phyloP scores from a whole-genome alignment of 2,329 filamentous ascomycete genomes.

The Pyricularia grisea region DNA sequence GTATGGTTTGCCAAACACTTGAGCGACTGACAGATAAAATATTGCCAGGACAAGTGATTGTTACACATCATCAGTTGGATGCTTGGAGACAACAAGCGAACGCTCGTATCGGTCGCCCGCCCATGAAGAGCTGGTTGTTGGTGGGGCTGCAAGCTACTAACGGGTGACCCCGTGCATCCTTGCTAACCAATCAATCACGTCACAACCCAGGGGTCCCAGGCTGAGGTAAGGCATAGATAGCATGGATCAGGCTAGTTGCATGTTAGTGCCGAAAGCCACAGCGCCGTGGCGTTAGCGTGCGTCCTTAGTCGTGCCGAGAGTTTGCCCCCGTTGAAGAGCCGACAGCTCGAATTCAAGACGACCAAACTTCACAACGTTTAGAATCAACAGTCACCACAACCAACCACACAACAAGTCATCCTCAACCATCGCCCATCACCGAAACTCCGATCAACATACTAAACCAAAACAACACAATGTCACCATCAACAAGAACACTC shows the following conservation, averaged over 20 bases:
- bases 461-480: not conserved
- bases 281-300: not conserved
- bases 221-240: not conserved
- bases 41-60: not conserved
- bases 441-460: not conserved
- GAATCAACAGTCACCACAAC: not conserved
- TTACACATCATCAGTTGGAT: not conserved
- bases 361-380: not conserved
- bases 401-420: not conserved
- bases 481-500: not conserved
- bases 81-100: not conserved
- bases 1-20: not conserved
- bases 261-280: not conserved
- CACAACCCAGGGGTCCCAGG: not conserved
- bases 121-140: not conserved
- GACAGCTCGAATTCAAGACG: not conserved
- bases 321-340: not conserved
- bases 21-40: not conserved
- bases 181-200: not conserved
- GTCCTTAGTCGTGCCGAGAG: not conserved
- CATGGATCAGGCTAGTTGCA: not conserved
- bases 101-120: not conserved
- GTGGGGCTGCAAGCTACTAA: not conserved
- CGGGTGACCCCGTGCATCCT: not conserved
- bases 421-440: not conserved